Conservation (phyloP, 768 basidiomycete species). For the Suillus fuscotomentosus region DNA sequence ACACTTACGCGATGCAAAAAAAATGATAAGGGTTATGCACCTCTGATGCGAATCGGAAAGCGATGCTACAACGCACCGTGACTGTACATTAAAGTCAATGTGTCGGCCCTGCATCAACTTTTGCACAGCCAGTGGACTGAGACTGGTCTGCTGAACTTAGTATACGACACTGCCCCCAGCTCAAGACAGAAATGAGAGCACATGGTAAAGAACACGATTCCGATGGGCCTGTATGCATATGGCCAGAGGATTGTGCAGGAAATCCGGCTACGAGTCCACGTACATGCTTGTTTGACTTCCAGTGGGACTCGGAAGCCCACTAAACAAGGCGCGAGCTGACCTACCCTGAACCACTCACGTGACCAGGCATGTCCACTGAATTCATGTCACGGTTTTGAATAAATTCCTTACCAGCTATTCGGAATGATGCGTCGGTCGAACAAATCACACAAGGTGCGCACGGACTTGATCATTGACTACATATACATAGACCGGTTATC, state of each 20-base stretch:
- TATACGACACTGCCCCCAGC: not conserved
- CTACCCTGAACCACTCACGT: conserved; percentile 27
- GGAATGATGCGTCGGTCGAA: conserved; percentile 50
- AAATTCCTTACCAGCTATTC: not conserved
- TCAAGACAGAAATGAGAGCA: not conserved
- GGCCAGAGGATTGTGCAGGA: not conserved
- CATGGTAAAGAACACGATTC: not conserved
- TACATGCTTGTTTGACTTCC: too few species aligned
- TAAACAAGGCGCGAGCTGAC: conserved; percentile 13
- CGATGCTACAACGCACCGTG: not conserved
- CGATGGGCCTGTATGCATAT: not conserved
- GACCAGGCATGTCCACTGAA: conserved; percentile 6
- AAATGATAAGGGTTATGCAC: not conserved
- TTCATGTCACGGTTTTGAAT: not conserved
- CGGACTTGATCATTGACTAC: not conserved
- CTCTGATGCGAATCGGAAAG: not conserved
- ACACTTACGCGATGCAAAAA: not conserved
- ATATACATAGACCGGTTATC: not conserved
- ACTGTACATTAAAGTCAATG: too few species aligned
- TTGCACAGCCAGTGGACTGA: not conserved
- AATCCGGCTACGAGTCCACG: too few species aligned
- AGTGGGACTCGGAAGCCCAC: too few species aligned
- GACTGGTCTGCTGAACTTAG: not conserved
- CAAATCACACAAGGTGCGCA: conserved; percentile 61
- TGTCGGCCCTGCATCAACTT: not conserved